Base-by-base conservation (phyloP, 1,284 basidiomycete genomes). In the Trichosporon ovoides region DNA sequence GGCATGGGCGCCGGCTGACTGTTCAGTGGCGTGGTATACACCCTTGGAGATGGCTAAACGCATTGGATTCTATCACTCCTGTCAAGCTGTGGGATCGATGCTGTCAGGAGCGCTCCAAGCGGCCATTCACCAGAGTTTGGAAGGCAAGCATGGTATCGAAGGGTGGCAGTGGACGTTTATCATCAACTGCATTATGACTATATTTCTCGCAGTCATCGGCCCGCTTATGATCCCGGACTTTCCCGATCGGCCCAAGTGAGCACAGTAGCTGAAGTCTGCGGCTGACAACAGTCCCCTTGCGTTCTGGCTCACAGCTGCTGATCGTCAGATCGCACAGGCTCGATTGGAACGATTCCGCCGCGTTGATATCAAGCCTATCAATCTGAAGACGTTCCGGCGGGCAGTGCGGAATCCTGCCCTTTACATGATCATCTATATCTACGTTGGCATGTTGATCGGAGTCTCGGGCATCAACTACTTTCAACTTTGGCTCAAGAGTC, bases 81-180 rank as follows among this genome's bases (percentile, higher is more conserved):
- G 58, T 53, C 62, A 60, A 53, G 57, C 62, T 0, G 53, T 55
- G 20, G 62, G 60, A 11, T 53, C 38, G 19, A 63, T 61, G 57
- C 40, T 66, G 36, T 57, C 62, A 13, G 52, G 53, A 13, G 59
- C 57, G 2, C 51, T 63, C 7, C 62, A 63, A 38, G 57, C 56
- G 13, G 61, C 51, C 1, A 62, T 62, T 34, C 57, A 53, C 48
- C 16, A 46, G 20, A 56, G 56, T 40, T 51, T 58, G 13, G 56
- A 55, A 22, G 49, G 34, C 40, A 46, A 31, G 7, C 55, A 56
- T 37, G 53, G 54, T 34, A 59, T 62, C 52, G 36, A 78, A 0
- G 81, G 81, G 6, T 83, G 81, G 81, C 75, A 78, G 68, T 83
- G 71, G 71, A 68, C 68, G 58, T 68, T 69, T 40, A 64, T 68